Percentiles rank a stretch among this genome's conserved stretches.
Conservation (phyloP, 1,284 basidiomycete species). For the Wallemia mellicola region DNA sequence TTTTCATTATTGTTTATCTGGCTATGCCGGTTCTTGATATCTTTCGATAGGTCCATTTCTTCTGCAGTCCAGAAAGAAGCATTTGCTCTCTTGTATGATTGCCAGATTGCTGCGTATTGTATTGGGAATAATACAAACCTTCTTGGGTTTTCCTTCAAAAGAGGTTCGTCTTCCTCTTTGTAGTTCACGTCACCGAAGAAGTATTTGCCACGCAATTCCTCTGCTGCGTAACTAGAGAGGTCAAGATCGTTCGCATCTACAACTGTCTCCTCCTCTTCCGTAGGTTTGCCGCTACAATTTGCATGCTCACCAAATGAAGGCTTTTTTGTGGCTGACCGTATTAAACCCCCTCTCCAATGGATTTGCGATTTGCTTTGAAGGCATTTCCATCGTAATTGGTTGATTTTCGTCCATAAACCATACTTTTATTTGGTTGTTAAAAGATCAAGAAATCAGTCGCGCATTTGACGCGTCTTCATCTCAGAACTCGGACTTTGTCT, state of each 20-base stretch:
- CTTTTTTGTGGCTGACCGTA: neutral
- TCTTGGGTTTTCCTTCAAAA: slow-evolving; percentile 44
- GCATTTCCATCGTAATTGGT: neutral
- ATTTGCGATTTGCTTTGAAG: neutral
- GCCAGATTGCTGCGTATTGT: slow-evolving; percentile 88
- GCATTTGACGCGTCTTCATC: neutral
- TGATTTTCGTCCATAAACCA: neutral
- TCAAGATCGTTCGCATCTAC: neutral
- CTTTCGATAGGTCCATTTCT: slow-evolving; percentile 88
- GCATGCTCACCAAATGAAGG: neutral
- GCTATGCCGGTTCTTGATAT: slow-evolving; percentile 73
- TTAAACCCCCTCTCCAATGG: neutral
- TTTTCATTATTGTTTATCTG: slow-evolving; percentile 77
- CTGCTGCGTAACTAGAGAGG: neutral
- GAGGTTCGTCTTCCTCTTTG: slow-evolving; percentile 35
- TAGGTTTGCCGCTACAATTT: neutral
- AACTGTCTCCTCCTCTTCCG: neutral
- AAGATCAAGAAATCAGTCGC: neutral
- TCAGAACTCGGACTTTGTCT: no score
- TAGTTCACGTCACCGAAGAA: slow-evolving; percentile 21
- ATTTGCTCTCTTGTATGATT: slow-evolving; percentile 75
- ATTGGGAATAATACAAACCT: slow-evolving; percentile 85
- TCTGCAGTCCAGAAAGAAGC: slow-evolving; percentile 94
- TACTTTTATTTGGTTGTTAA: neutral
- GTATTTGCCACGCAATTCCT: slow-evolving; percentile 8